Base-by-base conservation (phyloP, 2,329 filamentous ascomycete genomes). In the Acephala macrosclerotiorum region DNA sequence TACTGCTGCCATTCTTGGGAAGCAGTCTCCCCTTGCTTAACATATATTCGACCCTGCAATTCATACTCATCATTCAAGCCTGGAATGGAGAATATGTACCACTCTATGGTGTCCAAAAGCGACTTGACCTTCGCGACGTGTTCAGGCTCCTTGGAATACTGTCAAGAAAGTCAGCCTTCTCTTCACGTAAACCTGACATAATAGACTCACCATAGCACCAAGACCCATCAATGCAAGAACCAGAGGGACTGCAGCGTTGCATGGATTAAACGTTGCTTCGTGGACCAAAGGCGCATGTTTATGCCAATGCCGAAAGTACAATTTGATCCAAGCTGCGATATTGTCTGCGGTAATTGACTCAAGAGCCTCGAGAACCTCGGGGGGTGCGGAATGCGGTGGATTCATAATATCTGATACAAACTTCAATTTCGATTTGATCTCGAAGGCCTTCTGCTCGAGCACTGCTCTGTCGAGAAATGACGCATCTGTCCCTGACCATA, bases 221-320 rank as follows among this genome's bases (percentile, higher is more conserved):
- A 77, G 61, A 66, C 72, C 68, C 70, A 75, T 74, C 16, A 76
- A 25, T 8, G 71, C 70, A 47, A 77, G 64, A 29, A 76, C 68
- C 14, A 77, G 64, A 25, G 75, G 74, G 26, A 75, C 47, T 20
- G 74, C 74, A 57, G 73, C 74, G 12, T 58, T 68, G 49, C 68
- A 72, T 26, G 73, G 72, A 66, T 75, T 72, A 58, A 75, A 77
- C 20, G 71, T 72, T 6, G 73, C 60, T 55, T 75, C 71, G 58
- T 77, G 75, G 29, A 77, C 66, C 58, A 76, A 72, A 7, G 74
- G 74, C 14, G 65, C 74, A 71, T 77, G 74, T 42, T 74, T 73
- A 63, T 77, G 74, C 74, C 74, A 77, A 65, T 76, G 72, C 29
- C 66, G 66, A 53, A 77, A 77, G 62, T 77, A 77, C 26, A 75